Evolutionary conservation across 2,329 filamentous ascomycete genomes (phyloP).

Genomic region (Pseudogymnoascus sp.): DNA sequence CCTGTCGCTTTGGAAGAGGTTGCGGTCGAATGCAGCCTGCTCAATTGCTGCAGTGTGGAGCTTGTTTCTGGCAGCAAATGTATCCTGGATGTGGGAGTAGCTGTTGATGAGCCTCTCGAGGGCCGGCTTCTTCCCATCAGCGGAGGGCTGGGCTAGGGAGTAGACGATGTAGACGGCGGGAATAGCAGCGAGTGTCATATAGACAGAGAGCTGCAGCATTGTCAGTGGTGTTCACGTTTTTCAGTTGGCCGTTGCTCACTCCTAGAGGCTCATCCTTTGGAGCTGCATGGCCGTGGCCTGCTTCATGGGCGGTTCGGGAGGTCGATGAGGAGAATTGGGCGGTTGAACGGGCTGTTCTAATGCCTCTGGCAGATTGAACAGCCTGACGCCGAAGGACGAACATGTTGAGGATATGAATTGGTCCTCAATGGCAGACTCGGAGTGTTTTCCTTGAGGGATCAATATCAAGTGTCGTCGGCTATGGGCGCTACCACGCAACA

Average conservation of each 20-base stretch:
- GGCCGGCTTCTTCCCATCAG: constrained; percentile 35
- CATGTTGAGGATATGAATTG: constrained; percentile 21
- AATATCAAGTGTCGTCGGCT: constrained; percentile 11
- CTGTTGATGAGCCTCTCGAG: constrained; percentile 47
- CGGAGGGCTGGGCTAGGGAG: constrained; percentile 34
- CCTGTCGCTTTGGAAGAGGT: constrained; percentile 48
- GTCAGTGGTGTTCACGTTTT: constrained; percentile 13
- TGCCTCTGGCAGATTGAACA: constrained; percentile 25
- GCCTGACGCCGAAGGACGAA: constrained; percentile 29
- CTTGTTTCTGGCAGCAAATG: constrained; percentile 50
- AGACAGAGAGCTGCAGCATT: constrained; percentile 41
- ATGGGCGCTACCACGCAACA: constrained; percentile 12
- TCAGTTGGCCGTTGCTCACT: constrained; percentile 30
- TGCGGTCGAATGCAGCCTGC: constrained; percentile 56
- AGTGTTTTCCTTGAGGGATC: constrained; percentile 4
- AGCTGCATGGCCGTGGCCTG: constrained; percentile 31
- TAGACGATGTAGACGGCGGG: constrained; percentile 42
- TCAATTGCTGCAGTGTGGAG: constrained; percentile 56
- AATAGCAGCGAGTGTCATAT: constrained; percentile 38
- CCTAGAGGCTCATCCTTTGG: constrained; percentile 44
- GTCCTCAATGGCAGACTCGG: constrained; percentile 8
- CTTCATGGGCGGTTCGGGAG: constrained; percentile 18
- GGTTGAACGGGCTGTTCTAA: constrained; percentile 18
- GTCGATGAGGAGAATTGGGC: constrained; percentile 13
- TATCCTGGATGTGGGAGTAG: constrained; percentile 47